Evolutionary conservation across 805 yeast genomes (phyloP).

Genomic region (Monosporozyma yasuniensis): DNA sequence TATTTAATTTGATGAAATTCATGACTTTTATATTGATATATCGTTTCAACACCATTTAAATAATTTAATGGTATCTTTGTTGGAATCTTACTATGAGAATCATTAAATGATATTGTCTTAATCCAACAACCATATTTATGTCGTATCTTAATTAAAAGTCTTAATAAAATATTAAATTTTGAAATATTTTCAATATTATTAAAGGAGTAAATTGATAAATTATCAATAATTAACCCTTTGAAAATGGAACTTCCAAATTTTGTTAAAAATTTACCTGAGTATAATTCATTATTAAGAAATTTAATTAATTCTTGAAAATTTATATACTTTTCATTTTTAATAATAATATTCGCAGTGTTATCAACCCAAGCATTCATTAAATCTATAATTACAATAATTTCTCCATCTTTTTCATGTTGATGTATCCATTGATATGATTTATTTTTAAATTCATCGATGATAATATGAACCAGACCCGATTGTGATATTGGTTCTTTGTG

Average conservation of each 20-base stretch:
- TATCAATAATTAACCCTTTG: slow-evolving; percentile 26
- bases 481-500: neutral
- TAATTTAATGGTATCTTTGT: slow-evolving; percentile 19
- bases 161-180: slow-evolving; percentile 10
- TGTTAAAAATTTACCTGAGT: neutral
- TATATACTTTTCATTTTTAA: slow-evolving; percentile 8
- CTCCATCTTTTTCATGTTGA: slow-evolving; percentile 8
- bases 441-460: slow-evolving; percentile 14
- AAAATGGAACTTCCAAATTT: neutral
- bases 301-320: slow-evolving; percentile 17
- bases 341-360: neutral
- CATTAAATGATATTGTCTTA: slow-evolving; percentile 20
- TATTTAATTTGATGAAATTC: neutral
- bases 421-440: slow-evolving; percentile 11
- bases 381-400: slow-evolving; percentile 15
- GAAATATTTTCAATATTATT: slow-evolving; percentile 4
- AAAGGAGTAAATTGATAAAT: slow-evolving; percentile 21
- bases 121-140: slow-evolving; percentile 24
- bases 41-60: slow-evolving; percentile 21
- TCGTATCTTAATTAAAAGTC: slow-evolving; percentile 14
- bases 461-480: slow-evolving; percentile 1
- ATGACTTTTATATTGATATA: slow-evolving; percentile 19
- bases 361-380: slow-evolving; percentile 12
- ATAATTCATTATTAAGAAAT: neutral
- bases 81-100: slow-evolving; percentile 7